Base-by-base conservation (phyloP, 2,329 filamentous ascomycete genomes). In the Fusarium irregulare region DNA sequence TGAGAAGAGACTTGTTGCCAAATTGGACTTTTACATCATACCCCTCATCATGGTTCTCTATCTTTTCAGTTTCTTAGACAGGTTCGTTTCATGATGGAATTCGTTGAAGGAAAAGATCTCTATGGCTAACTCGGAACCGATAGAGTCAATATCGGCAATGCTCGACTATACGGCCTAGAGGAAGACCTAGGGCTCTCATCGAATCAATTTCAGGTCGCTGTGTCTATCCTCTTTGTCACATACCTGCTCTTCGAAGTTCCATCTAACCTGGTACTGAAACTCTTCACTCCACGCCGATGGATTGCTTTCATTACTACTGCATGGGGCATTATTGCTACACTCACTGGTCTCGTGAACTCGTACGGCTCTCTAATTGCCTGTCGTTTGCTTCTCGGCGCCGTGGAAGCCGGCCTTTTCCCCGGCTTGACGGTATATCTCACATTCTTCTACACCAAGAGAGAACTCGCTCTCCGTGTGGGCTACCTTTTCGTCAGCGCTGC, bases 401-500 rank as follows among this genome's bases (percentile, higher is more conserved):
- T 92, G 41, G 91, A 93, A 78, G 90, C 88, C 1, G 91, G 91
- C 0, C 80, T 93, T 1, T 92, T 93, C 69, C 91, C 91, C 0
- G 91, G 91, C 0, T 80, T 92, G 69, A 89, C 87, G 7, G 80
- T 91, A 20, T 93, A 93, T 71, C 83, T 94, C 20, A 93, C 91
- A 0, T 86, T 93, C 70, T 93, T 93, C 82, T 94, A 94, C 80
- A 91, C 88, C 48, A 91, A 91, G 75, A 84, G 86, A 28, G 92
- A 94, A 78, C 85, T 93, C 3, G 91, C 91, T 7, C 80, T 93
- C 44, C 88, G 92, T 4, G 89, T 93, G 5, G 91, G 90, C 3
- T 93, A 92, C 71, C 84, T 94, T 1, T 93, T 93, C 75, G 89
- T 91, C 53, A 88, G 85, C 45, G 87, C 91, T 2, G 91, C 92